A percentile compares a stretch with the other conserved stretches of the same genome.
Conservation (phyloP, 176 grass and related monocot species). For the Phyllostachys edulis region DNA sequence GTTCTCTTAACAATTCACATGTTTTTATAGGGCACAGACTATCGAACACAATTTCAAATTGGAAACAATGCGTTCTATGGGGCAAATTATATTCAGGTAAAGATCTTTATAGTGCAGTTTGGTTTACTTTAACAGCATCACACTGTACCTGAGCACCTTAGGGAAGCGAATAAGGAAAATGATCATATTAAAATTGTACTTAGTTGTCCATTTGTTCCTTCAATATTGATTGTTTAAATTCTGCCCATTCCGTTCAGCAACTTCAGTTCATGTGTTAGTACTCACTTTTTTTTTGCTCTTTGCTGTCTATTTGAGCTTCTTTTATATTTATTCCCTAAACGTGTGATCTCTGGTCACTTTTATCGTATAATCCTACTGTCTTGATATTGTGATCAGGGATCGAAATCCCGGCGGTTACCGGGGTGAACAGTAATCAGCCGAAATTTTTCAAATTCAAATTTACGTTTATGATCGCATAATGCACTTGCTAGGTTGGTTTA, state of each 20-base stretch:
- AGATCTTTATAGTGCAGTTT: neutral
- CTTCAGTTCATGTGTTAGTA: neutral
- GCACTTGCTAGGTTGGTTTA: too few species aligned
- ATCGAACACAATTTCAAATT: constrained; percentile 86
- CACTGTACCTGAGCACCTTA: constrained; percentile 1
- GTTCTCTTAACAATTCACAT: constrained; percentile 31
- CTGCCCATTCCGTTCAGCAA: neutral
- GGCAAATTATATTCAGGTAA: constrained; percentile 97
- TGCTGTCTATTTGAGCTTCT: too few species aligned
- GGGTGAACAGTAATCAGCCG: too few species aligned
- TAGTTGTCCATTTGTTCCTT: constrained; percentile 14
- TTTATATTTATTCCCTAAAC: too few species aligned
- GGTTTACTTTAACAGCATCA: neutral
- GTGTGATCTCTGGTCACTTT: too few species aligned
- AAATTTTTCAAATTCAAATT: too few species aligned
- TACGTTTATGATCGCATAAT: too few species aligned
- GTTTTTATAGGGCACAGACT: constrained; percentile 75
- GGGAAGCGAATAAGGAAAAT: neutral
- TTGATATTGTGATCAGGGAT: too few species aligned
- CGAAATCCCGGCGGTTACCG: too few species aligned
- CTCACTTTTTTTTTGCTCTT: too few species aligned
- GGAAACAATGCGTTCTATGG: constrained; percentile 99
- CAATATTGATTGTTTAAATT: constrained; percentile 33
- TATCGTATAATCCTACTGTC: too few species aligned
- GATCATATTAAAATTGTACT: neutral